Base-by-base conservation (phyloP, 1,284 basidiomycete genomes). In the Hortiboletus rubellus region DNA sequence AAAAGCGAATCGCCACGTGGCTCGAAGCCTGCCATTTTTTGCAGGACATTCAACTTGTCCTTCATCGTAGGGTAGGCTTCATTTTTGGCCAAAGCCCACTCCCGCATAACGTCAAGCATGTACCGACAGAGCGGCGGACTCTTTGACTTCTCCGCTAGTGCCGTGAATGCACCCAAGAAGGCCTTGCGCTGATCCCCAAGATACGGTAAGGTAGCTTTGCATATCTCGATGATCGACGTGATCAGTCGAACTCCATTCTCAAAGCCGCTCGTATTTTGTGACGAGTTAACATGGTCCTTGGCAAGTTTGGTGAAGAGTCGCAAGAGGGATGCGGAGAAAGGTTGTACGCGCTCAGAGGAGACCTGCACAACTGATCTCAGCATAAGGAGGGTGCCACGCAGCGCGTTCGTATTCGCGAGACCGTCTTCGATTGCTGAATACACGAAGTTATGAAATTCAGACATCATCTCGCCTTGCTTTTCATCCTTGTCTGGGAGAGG, bases 11-110 rank as follows among this genome's bases (percentile, higher is more conserved):
- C 85, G 31, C 87, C 87, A 47, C 91, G 86, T 42, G 81, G 81
- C 75, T 99, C 96, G 70, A 92, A 97, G 18, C 84, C 80, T 33
- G 86, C 83, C 94, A 99, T 98, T 73, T 94, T 95, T 69, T 93
- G 85, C 60, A 99, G 73, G 37, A 99, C 77, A 34, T 83, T 87
- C 1, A 96, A 91, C 74, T 98, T 99, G 76, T 99, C 98, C 75
- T 98, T 98, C 81, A 94, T 90, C 0, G 92, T 94, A 2, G 96
- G 94, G 68, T 92, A 92, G 1, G 86, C 78, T 56, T 96, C 94
- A 52, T 88, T 88, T 66, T 86, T 84, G 46, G 92, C 86, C 65
- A 95, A 77, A 22, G 91, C 87, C 96, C 97, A 99, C 47, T 91
- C 89, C 52, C 91, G 85, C 58, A 93, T 85, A 61, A 96, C 85